Base-by-base conservation (phyloP, 371 early-diverging fungal genomes). In the Mucor sp. region DNA sequence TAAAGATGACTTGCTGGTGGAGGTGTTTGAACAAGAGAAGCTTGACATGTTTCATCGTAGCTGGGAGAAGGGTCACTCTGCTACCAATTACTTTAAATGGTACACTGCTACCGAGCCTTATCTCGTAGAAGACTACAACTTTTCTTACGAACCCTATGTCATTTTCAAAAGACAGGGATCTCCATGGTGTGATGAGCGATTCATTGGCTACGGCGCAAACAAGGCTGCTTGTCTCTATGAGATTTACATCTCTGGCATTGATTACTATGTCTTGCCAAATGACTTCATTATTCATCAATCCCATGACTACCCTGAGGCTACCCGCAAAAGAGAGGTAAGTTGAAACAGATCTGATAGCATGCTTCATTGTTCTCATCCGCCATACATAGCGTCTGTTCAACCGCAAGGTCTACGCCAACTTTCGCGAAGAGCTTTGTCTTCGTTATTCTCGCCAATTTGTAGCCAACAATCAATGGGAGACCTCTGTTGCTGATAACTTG, bases 201-300 rank as follows among this genome's bases (percentile, higher is more conserved):
- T 90, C 69, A 85, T 89, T 48, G 91, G 91, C 4, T 90, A 90
- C 69, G 91, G 91, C 58, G 86, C 89, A 55, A 90, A 90, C 72
- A 90, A 90, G 68, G 89, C 89, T 23, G 91, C 91, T 19, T 90
- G 91, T 63, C 70, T 90, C 8, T 90, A 85, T 67, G 91, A 90
- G 62, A 83, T 89, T 19, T 90, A 84, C 65, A 66, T 90, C 15
- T 85, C 89, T 4, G 91, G 91, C 6, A 77, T 87, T 33, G 87
- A 89, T 41, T 89, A 87, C 57, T 84, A 83, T 75, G 89, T 89
- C 12, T 68, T 90, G 58, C 88, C 91, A 0, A 60, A 80, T 19
- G 89, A 89, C 70, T 90, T 86, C 70, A 71, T 89, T 37, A 87
- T 90, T 50, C 91, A 90, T 69, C 89, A 89, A 63, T 84, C 86